Evolutionary conservation across 805 yeast genomes (phyloP), one percentile per base, ranked within the genome.

Genomic region (Ogataea saltuana): DNA sequence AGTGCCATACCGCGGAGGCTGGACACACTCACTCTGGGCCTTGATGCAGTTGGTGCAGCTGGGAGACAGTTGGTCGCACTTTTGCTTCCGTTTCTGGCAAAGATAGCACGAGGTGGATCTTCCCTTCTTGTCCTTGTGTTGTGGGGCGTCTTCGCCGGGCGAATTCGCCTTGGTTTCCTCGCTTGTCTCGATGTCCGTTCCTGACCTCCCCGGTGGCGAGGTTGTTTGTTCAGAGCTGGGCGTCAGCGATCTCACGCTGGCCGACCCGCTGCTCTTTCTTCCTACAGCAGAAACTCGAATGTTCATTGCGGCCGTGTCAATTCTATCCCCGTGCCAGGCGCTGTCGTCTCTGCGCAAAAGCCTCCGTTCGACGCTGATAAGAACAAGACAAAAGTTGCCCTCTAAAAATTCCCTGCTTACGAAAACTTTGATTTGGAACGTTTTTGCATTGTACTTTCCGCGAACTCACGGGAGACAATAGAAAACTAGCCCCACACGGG

Each of bases 1-100:
- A 4, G 63, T 67, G 1, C 75, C 72, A 49, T 81, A 81, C 39
- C 79, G 71, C 4, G 76, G 80, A 0, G 88, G 88, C 57, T 81
- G 83, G 6, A 80, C 68, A 58, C 88, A 81, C 45, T 72, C 65
- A 6, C 74, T 79, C 23, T 78, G 80, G 1, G 86, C 82, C 54
- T 80, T 80, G 41, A 81, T 63, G 63, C 88, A 82, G 31, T 81
- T 79, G 4, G 85, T 77, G 54, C 88, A 81, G 37, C 78, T 69
- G 6, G 87, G 87, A 10, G 74, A 60, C 36, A 82, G 68, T 43
- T 80, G 85, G 51, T 82, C 86, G 63, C 88, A 81, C 55, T 78
- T 76, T 53, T 79, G 83, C 53, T 78, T 78, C 38, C 83, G 61
- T 57, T 75, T 74, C 50, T 78, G 80, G 45, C 84, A 79, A 17